phyloP scores from a whole-genome alignment of 2,329 filamentous ascomycete species.

The Fusarium albidum region DNA sequence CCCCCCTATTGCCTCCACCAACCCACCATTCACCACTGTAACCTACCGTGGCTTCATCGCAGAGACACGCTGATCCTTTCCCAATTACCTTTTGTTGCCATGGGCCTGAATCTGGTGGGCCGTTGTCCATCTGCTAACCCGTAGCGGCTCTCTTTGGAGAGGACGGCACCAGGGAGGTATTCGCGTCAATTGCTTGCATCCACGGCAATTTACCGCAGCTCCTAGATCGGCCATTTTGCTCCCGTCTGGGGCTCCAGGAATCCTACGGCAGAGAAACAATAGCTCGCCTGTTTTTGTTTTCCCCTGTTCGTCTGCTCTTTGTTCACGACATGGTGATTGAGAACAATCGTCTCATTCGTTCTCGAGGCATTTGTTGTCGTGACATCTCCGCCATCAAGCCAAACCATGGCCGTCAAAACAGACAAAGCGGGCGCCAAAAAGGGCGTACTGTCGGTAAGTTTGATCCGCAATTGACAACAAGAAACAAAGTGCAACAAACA shows the following conservation, averaged over 20 bases:
- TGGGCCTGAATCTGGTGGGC: conserved; percentile 5
- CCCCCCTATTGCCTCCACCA: too few species aligned
- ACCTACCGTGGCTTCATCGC: too few species aligned
- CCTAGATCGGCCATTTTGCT: conserved; percentile 22
- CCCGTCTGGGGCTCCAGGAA: too few species aligned
- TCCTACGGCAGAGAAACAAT: too few species aligned
- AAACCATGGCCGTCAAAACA: conserved; percentile 23
- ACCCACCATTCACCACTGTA: too few species aligned
- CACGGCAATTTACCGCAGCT: conserved; percentile 4
- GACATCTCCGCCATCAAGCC: too few species aligned
- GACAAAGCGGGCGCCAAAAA: conserved; percentile 19
- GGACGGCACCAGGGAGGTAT: too few species aligned
- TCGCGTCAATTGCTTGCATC: background rate
- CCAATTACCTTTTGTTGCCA: background rate
- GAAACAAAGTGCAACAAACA: background rate
- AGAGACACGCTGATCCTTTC: too few species aligned
- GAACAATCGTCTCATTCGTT: too few species aligned
- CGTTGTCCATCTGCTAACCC: conserved; percentile 5
- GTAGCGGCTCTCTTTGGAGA: too few species aligned
- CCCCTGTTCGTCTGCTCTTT: background rate
- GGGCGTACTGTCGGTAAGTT: conserved; percentile 25
- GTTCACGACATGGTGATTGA: too few species aligned
- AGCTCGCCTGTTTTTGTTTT: background rate
- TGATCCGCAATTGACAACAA: background rate
- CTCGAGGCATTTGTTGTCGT: too few species aligned